These are phyloP conservation scores for Biscogniauxia sp. DNA, from an alignment of 2,329 filamentous ascomycete species.

Conservation along the genomic window DNA sequence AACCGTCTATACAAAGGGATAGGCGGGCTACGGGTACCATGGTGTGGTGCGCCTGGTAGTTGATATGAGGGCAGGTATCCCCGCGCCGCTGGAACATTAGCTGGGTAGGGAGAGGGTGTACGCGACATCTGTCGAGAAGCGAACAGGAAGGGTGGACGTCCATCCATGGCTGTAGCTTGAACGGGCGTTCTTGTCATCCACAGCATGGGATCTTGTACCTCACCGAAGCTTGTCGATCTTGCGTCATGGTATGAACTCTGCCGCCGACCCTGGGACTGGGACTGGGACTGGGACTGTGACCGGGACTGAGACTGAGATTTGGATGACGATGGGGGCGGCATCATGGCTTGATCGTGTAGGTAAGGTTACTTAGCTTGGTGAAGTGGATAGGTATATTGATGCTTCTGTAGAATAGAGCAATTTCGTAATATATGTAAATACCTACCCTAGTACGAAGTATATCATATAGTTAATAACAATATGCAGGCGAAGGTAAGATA, in stretches of 20 bases:
- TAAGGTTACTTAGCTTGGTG: no score
- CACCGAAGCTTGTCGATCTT: not conserved
- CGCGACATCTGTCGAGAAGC: not conserved
- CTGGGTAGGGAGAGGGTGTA: conserved; percentile 2
- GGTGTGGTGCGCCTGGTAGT: conserved; percentile 1
- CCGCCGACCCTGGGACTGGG: not conserved
- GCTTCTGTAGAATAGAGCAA: no score
- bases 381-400: no score
- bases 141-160: not conserved
- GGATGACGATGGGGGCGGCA: no score
- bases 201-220: not conserved
- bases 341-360: no score
- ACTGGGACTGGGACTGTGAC: not conserved
- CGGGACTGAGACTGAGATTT: no score
- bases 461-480: no score
- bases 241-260: not conserved
- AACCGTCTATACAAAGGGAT: conserved; percentile 13
- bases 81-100: conserved; percentile 7
- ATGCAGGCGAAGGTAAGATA: no score
- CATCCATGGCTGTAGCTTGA: not conserved
- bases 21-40: not conserved
- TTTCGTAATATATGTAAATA: no score
- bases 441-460: no score
- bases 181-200: not conserved
- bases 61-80: conserved; percentile 13